Evolutionary conservation across 768 basidiomycete species (phyloP).

Genomic region (Boletales sp.): DNA sequence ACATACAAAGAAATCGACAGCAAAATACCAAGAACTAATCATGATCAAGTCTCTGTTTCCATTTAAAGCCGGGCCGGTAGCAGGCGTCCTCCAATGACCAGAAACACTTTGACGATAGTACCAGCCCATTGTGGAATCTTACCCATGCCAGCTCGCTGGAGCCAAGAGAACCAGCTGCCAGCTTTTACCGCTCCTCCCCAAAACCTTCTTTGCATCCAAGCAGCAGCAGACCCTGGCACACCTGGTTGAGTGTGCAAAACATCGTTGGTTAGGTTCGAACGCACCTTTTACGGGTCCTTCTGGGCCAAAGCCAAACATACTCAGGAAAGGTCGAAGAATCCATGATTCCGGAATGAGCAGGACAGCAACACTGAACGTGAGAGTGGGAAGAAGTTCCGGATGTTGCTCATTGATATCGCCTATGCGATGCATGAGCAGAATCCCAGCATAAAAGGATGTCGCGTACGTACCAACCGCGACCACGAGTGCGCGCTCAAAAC

Average conservation of each 20-base stretch:
- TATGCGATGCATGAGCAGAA: neutral
- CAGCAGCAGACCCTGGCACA: slow-evolving; percentile 10
- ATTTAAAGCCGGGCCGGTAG: neutral
- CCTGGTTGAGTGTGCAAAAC: neutral
- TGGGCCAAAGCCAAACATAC: slow-evolving; percentile 15
- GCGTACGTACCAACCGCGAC: slow-evolving; percentile 10
- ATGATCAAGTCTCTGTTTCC: neutral
- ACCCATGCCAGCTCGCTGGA: slow-evolving; percentile 15
- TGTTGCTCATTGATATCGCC: slow-evolving; percentile 13
- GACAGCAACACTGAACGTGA: neutral
- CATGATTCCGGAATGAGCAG: slow-evolving; percentile 13
- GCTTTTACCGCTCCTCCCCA: slow-evolving; percentile 2
- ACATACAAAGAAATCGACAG: neutral
- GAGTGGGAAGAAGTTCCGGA: slow-evolving; percentile 1
- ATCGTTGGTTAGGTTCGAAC: neutral
- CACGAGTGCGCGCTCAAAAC: slow-evolving; percentile 1
- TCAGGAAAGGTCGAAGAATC: slow-evolving; percentile 12
- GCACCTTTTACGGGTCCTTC: slow-evolving; percentile 13
- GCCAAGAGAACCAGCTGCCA: slow-evolving; percentile 11
- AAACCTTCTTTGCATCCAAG: slow-evolving; percentile 6
- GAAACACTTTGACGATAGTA: neutral
- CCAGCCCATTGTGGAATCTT: slow-evolving; percentile 5
- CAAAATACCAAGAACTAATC: neutral
- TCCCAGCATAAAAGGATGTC: neutral
- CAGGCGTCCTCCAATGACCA: neutral